A percentile compares a stretch with the other conserved stretches of the same genome.
Evolutionary conservation across 2,329 filamentous ascomycete genomes (phyloP).

Genomic region (Colletotrichum sidae): DNA sequence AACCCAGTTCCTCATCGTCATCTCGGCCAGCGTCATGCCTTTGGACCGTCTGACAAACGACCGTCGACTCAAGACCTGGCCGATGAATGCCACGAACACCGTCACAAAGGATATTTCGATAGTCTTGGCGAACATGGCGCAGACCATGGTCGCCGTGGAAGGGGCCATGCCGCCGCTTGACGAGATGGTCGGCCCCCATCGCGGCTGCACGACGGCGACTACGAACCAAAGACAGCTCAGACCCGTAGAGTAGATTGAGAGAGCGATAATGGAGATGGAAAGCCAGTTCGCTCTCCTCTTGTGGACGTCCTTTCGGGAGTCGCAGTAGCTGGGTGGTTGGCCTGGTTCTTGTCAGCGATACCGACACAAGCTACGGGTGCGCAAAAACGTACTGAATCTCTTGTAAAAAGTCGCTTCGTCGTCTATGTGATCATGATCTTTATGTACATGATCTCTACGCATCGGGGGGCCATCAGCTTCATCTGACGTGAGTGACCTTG

Average conservation of each 20-base stretch:
- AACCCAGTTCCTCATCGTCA: constrained; percentile 82
- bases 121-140: constrained; percentile 78
- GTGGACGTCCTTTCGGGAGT: constrained; percentile 47
- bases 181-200: constrained; percentile 70
- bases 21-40: constrained; percentile 80
- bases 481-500: background rate
- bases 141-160: constrained; percentile 74
- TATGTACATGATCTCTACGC: background rate
- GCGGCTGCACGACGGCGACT: constrained; percentile 70
- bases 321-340: constrained; percentile 48
- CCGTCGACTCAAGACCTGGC: constrained; percentile 78
- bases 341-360: constrained; percentile 16
- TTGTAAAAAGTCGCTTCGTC: constrained; percentile 46
- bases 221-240: constrained; percentile 75
- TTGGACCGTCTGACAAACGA: constrained; percentile 70
- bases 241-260: constrained; percentile 72
- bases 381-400: constrained; percentile 44
- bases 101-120: constrained; percentile 85
- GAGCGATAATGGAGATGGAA: constrained; percentile 55
- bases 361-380: background rate
- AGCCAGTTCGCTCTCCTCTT: constrained; percentile 58
- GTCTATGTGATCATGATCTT: constrained; percentile 23
- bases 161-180: constrained; percentile 66
- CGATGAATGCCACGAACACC: constrained; percentile 79
- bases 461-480: background rate